Evolutionary conservation across 345 rosid species (phyloP).

Genomic region (Eutrema yunnanense): DNA sequence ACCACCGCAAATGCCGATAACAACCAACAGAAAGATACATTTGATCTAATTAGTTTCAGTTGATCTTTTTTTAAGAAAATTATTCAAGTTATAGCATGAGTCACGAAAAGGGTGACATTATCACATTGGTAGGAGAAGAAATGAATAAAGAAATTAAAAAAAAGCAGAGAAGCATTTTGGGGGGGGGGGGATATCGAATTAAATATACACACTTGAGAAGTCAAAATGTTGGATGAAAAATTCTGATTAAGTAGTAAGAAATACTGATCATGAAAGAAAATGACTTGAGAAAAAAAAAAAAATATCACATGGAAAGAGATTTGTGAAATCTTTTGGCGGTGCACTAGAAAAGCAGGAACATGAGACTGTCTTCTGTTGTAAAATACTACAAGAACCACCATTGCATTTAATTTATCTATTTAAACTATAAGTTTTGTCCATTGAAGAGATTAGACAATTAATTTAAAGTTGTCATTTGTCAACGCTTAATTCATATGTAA

Average conservation of each 20-base stretch:
- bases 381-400: constrained; percentile 9
- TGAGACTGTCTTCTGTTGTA: constrained; percentile 31
- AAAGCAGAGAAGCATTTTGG: background rate
- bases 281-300: background rate
- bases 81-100: constrained; percentile 3
- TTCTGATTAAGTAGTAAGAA: background rate
- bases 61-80: background rate
- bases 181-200: background rate
- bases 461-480: constrained; percentile 16
- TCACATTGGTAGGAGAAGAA: constrained; percentile 10
- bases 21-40: constrained; percentile 22
- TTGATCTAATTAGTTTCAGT: constrained; percentile 2
- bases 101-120: background rate
- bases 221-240: constrained; percentile 9
- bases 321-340: constrained; percentile 35
- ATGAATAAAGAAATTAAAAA: background rate
- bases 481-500: constrained; percentile 22
- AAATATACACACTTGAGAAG: background rate
- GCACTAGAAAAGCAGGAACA: constrained; percentile 33
- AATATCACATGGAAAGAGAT: constrained; percentile 33
- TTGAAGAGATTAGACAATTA: background rate
- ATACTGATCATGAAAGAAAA: too few relatives aligned
- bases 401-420: background rate
- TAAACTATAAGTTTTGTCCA: background rate
- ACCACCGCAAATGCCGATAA: background rate